Evolutionary conservation across 1,284 basidiomycete species (phyloP), one percentile per base, ranked within the genome.

Genomic region (Cryptococcus sp.): DNA sequence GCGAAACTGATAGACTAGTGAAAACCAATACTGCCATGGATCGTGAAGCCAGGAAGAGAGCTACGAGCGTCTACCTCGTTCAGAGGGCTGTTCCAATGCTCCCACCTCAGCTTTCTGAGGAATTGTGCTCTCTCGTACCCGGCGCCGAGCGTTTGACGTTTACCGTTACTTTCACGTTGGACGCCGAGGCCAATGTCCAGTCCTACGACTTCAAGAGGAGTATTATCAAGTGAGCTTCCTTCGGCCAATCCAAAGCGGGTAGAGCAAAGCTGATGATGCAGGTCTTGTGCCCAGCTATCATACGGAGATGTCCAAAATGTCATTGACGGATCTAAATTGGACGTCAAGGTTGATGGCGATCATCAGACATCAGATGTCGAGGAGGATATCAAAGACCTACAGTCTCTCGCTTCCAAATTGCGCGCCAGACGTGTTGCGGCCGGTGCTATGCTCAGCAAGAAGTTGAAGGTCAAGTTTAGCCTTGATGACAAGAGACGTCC

Each of bases 21-120:
- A 94, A 92, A 78, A 85, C 91, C 23, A 96, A 96, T 74, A 96
- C 91, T 7, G 88, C 93, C 16, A 80, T 99, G 61, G 96, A 99
- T 69, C 90, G 96, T 32, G 96, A 99, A 75, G 96, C 96, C 46
- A 85, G 91, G 63, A 98, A 97, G 78, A 84, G 94, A 57, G 94
- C 92, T 24, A 98, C 93, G 2, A 91, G 89, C 62, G 96, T 98
- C 46, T 97, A 97, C 70, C 85, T 98, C 40, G 85, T 98, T 39
- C 94, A 98, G 73, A 85, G 92, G 43, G 85, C 88, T 25, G 91
- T 98, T 10, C 92, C 93, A 0, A 98, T 98, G 94, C 80, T 98
- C 5, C 94, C 94, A 1, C 91, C 91, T 23, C 80, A 85, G 10
- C 79, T 98, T 37, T 88, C 86, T 66, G 92, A 97, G 72, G 84